phyloP scores from a whole-genome alignment of 2,329 filamentous ascomycete species.

The Diaporthe sp. region DNA sequence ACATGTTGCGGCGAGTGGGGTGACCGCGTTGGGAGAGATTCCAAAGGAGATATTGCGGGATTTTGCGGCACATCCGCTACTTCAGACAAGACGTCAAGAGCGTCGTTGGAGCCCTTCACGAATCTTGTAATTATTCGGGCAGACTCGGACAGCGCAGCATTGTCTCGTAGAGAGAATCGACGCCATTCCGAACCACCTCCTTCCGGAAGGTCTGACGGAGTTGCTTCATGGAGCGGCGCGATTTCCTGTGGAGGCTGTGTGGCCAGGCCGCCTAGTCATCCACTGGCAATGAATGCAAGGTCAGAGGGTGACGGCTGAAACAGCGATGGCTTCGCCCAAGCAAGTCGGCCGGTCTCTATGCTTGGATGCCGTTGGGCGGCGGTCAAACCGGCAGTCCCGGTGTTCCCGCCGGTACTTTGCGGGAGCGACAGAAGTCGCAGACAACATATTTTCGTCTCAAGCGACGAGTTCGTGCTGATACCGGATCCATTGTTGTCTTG shows the following conservation, averaged over 20 bases:
- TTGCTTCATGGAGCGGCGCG: neutral
- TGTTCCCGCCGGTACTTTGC: neutral
- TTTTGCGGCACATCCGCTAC: neutral
- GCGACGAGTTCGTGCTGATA: no score
- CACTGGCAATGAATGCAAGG: neutral
- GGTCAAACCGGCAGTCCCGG: neutral
- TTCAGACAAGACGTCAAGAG: neutral
- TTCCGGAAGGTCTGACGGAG: neutral
- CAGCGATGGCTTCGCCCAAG: neutral
- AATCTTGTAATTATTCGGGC: neutral
- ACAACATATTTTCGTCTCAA: no score
- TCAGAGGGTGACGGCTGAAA: neutral
- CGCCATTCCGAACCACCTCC: neutral
- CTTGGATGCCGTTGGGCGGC: constrained; percentile 1
- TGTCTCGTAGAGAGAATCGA: neutral
- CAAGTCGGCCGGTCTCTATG: constrained; percentile 1
- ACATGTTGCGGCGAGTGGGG: neutral
- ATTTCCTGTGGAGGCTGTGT: neutral
- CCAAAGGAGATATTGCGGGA: neutral
- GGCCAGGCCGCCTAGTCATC: neutral
- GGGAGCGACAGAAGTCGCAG: no score
- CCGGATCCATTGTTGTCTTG: no score
- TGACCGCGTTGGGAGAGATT: neutral
- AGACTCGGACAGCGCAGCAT: neutral
- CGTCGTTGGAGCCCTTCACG: constrained; percentile 5